Evolutionary conservation across 2,329 filamentous ascomycete species (phyloP).

Genomic region (Pyrenochaeta sp.): DNA sequence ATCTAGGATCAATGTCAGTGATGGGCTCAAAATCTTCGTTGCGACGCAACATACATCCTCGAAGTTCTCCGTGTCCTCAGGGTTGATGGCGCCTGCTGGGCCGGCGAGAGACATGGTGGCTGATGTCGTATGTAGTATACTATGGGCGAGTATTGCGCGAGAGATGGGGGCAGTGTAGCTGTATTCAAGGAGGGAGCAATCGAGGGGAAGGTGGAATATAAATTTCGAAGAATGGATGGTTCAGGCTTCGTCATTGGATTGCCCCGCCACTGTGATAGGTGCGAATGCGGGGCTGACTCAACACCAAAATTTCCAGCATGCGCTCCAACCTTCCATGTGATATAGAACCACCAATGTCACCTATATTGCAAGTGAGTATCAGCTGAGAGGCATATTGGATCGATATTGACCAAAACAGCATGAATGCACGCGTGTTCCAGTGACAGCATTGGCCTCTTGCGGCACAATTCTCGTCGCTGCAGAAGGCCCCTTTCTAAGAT

Average conservation of each 20-base stretch:
- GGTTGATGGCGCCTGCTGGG: slow-evolving; percentile 43
- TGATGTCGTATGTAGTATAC: slow-evolving; percentile 6
- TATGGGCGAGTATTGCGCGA: background rate
- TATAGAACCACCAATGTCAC: slow-evolving; percentile 42
- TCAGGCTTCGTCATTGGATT: slow-evolving; percentile 35
- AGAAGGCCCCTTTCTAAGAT: slow-evolving; percentile 52
- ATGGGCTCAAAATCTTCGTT: slow-evolving; percentile 4
- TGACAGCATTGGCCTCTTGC: slow-evolving; percentile 54
- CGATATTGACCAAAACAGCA: slow-evolving; percentile 36
- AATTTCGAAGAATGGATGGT: slow-evolving; percentile 27
- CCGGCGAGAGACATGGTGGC: slow-evolving; percentile 47
- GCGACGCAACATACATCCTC: slow-evolving; percentile 64
- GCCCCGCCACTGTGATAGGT: slow-evolving; percentile 23
- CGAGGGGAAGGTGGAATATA: slow-evolving; percentile 15
- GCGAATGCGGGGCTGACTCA: slow-evolving; percentile 47
- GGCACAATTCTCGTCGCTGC: slow-evolving; percentile 50
- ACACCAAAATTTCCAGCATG: slow-evolving; percentile 38
- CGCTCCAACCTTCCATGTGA: slow-evolving; percentile 23
- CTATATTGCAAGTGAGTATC: slow-evolving; percentile 40
- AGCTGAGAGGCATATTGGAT: background rate
- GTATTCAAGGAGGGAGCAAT: background rate
- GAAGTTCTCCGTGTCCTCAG: slow-evolving; percentile 72
- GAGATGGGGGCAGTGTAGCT: background rate
- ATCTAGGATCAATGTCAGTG: slow-evolving; percentile 66
- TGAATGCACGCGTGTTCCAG: slow-evolving; percentile 51